phyloP scores from a whole-genome alignment of 202 grass and related monocot genomes.

The Carex arenaria region DNA sequence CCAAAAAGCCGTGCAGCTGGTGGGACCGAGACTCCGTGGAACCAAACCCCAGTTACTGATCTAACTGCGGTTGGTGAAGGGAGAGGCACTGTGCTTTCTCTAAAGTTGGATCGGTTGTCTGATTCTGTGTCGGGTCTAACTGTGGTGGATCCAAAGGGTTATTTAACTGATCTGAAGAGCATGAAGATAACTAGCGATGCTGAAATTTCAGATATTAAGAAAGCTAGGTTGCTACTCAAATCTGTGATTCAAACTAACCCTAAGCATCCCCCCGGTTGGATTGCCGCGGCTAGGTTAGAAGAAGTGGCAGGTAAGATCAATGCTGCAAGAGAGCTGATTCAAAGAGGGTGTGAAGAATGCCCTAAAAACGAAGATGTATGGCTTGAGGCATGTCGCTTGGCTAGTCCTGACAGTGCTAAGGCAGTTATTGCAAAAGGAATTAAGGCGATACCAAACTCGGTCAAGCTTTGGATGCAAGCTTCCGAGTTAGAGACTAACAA shows the following conservation, averaged over 20 bases:
- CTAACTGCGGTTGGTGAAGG: conserved; percentile 88
- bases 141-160: conserved; percentile 94
- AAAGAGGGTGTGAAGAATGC: conserved; percentile 88
- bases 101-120: conserved; percentile 80
- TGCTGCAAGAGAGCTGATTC: conserved; percentile 75
- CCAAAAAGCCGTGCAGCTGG: conserved; percentile 74
- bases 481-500: conserved; percentile 65
- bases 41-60: conserved; percentile 80
- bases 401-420: conserved; percentile 85
- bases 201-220: conserved; percentile 98
- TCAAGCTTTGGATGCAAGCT: conserved; percentile 92
- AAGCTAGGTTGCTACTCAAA: conserved; percentile 76
- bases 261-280: conserved; percentile 95
- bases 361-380: conserved; percentile 96
- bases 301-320: conserved; percentile 89
- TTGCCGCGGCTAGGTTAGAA: conserved; percentile 90
- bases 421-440: conserved; percentile 82
- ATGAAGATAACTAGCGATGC: conserved; percentile 99
- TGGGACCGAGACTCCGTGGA: conserved; percentile 79
- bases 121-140: conserved; percentile 91
- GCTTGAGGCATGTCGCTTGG: conserved; percentile 82
- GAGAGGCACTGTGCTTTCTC: conserved; percentile 84
- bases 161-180: conserved; percentile 84
- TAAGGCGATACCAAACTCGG: conserved; percentile 86
- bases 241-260: conserved; percentile 93